Conservation (phyloP, 2,329 filamentous ascomycete genomes). For the Fusarium hainanense region DNA sequence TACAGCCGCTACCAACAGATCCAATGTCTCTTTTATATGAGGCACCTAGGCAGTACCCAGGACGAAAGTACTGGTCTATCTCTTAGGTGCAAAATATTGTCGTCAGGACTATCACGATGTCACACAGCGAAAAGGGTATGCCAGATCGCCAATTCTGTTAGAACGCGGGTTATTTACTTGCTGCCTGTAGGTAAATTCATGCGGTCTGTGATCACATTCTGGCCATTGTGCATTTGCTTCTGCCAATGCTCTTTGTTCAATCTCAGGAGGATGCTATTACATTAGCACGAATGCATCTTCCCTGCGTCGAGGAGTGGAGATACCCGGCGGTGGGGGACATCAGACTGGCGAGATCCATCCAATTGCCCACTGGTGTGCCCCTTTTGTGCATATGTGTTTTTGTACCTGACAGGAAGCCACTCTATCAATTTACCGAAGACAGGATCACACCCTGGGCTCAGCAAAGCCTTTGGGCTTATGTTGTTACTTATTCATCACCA, state of each 20-base stretch:
- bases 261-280: not conserved
- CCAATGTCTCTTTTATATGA: not conserved
- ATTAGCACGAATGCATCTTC: constrained; percentile 27
- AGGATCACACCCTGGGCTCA: not conserved
- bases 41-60: not conserved
- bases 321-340: constrained; percentile 16
- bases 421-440: constrained; percentile 1
- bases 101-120: not conserved
- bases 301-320: constrained; percentile 37
- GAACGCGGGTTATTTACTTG: not conserved
- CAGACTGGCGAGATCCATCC: constrained; percentile 5
- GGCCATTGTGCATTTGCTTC: constrained; percentile 3
- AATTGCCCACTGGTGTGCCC: constrained; percentile 21
- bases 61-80: not conserved
- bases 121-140: not conserved
- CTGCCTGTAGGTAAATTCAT: not conserved
- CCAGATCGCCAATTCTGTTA: not conserved
- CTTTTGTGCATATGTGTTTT: constrained; percentile 20
- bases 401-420: constrained; percentile 20
- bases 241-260: constrained; percentile 13
- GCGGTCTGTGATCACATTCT: not conserved
- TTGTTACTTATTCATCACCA: not conserved
- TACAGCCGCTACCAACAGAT: not conserved
- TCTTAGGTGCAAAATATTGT: not conserved
- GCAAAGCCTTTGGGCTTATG: not conserved